Conservation (phyloP, 805 yeast genomes). For the Metschnikowia hibisci region DNA sequence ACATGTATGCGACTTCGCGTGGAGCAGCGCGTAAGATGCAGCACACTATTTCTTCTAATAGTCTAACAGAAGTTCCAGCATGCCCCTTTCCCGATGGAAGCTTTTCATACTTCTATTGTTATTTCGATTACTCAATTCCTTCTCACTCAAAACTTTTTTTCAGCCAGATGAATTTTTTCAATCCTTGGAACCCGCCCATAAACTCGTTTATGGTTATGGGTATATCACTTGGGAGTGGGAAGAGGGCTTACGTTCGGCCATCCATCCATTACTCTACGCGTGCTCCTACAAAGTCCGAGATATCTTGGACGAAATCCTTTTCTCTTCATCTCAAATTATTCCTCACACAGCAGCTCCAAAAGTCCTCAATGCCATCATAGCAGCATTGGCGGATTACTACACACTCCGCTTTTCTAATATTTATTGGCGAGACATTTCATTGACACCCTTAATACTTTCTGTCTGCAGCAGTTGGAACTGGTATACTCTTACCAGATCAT, state of each 20-base stretch:
- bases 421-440: conserved; percentile 36
- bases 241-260: conserved; percentile 65
- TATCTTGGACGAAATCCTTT: conserved; percentile 6
- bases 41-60: neutral
- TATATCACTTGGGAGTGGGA: conserved; percentile 94
- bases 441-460: conserved; percentile 46
- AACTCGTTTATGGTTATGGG: conserved; percentile 71
- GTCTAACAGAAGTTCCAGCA: neutral
- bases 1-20: neutral
- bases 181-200: conserved; percentile 87
- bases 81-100: neutral
- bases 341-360: conserved; percentile 48
- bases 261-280: conserved; percentile 74
- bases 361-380: conserved; percentile 61
- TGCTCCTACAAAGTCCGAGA: conserved; percentile 34
- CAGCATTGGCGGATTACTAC: conserved; percentile 67
- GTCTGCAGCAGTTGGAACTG: conserved; percentile 74
- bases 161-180: conserved; percentile 98
- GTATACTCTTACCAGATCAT: conserved; percentile 76
- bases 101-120: conserved; percentile 21
- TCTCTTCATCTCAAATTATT: conserved; percentile 4
- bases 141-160: conserved; percentile 68
- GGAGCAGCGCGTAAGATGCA: neutral
- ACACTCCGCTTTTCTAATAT: conserved; percentile 44
- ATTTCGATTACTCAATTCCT: conserved; percentile 58